Evolutionary conservation across 2,329 filamentous ascomycete genomes (phyloP).

Genomic region (Aspergillus calidoustus): DNA sequence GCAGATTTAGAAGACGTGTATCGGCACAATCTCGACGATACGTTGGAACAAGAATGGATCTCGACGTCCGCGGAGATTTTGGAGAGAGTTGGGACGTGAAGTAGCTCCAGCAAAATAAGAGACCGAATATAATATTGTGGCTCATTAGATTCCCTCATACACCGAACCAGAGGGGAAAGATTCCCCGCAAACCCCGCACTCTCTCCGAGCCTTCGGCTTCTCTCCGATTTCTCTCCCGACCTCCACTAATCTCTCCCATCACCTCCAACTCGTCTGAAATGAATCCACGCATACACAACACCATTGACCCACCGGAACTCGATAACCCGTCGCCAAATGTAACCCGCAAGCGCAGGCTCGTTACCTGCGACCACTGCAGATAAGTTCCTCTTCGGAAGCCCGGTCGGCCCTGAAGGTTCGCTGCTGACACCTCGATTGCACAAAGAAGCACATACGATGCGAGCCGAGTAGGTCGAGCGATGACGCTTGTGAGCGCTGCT

Average conservation of each 20-base stretch:
- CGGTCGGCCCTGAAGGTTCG: not conserved
- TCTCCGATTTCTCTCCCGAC: too few species aligned
- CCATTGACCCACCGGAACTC: not conserved
- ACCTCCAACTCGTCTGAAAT: not conserved
- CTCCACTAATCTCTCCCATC: not conserved
- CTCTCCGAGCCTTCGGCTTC: too few species aligned
- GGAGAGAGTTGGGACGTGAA: too few species aligned
- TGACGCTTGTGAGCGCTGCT: not conserved
- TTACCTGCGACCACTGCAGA: conserved; percentile 3
- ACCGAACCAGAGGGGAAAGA: too few species aligned
- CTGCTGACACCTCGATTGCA: not conserved
- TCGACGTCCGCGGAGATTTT: too few species aligned
- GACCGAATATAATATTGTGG: too few species aligned
- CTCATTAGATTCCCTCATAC: too few species aligned
- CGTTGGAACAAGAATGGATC: too few species aligned
- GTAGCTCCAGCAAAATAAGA: too few species aligned
- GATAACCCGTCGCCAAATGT: not conserved
- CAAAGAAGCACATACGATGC: conserved; percentile 2
- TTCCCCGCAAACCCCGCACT: too few species aligned
- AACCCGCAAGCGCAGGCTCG: conserved; percentile 2
- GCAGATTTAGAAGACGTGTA: too few species aligned
- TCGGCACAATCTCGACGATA: too few species aligned
- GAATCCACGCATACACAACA: not conserved
- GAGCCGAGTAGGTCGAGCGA: not conserved
- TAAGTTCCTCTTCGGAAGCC: not conserved